These are phyloP conservation scores for Pichia sporocuriosa DNA, from an alignment of 805 yeast species.

Conservation along the genomic window DNA sequence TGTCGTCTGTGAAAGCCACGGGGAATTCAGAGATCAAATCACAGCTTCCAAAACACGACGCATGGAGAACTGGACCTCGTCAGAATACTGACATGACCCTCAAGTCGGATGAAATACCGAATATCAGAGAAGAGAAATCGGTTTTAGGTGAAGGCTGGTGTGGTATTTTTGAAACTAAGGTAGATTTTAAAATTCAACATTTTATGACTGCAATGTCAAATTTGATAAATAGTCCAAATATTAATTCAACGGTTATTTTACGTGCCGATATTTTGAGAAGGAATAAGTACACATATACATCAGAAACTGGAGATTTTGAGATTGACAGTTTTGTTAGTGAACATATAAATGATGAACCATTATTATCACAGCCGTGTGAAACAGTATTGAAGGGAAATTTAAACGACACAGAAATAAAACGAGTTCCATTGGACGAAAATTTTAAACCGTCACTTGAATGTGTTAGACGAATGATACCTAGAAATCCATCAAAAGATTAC, in stretches of 20 bases:
- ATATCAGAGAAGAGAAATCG: conserved; percentile 36
- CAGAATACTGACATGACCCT: conserved; percentile 14
- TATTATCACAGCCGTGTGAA: conserved; percentile 22
- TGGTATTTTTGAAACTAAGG: conserved; percentile 44
- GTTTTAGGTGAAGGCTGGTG: conserved; percentile 57
- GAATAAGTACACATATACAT: conserved; percentile 32
- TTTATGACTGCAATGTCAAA: conserved; percentile 74
- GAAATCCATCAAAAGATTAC: conserved; percentile 82
- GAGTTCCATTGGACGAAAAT: conserved; percentile 26
- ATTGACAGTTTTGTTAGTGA: conserved; percentile 23
- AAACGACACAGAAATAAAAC: conserved; percentile 36
- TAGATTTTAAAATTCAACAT: conserved; percentile 46
- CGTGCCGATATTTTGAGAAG: conserved; percentile 76
- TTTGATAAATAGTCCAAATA: conserved; percentile 75
- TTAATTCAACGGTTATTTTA: conserved; percentile 84
- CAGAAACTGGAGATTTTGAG: conserved; percentile 26
- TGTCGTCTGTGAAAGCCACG: not conserved
- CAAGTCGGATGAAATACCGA: conserved; percentile 29
- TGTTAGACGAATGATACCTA: conserved; percentile 83
- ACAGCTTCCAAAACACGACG: conserved; percentile 14
- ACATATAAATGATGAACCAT: conserved; percentile 28
- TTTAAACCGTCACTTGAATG: conserved; percentile 40
- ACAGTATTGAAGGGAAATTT: conserved; percentile 25
- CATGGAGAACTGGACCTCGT: conserved; percentile 15
- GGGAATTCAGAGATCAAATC: not conserved